phyloP scores from a whole-genome alignment of 768 basidiomycete genomes.

The Termitomyces sp. region DNA sequence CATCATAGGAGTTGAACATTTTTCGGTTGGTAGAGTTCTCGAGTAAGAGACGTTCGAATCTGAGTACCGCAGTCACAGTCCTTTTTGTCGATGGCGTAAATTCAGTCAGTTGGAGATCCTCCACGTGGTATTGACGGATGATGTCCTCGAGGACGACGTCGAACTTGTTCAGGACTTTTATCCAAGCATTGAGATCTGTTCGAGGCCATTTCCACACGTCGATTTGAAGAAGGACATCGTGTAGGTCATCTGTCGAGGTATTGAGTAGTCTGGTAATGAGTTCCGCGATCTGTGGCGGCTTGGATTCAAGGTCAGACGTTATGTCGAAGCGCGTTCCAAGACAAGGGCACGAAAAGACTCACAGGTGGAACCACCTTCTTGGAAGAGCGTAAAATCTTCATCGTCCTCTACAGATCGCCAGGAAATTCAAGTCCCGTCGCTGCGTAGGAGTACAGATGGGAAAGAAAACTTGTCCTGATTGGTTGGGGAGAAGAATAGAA shows the following conservation, averaged over 20 bases:
- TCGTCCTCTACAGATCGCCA: conserved; percentile 50
- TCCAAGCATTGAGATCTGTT: conserved; percentile 96
- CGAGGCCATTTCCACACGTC: conserved; percentile 91
- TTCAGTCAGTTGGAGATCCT: conserved; percentile 72
- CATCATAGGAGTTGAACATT: conserved; percentile 94
- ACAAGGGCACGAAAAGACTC: conserved; percentile 24
- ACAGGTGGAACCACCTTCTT: conserved; percentile 80
- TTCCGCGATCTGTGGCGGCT: conserved; percentile 79
- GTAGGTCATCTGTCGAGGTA: conserved; percentile 67
- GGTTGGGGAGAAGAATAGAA: conserved; percentile 12
- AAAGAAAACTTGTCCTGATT: conserved; percentile 3
- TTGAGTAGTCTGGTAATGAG: conserved; percentile 67
- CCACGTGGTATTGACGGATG: conserved; percentile 81
- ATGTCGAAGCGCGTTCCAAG: conserved; percentile 13
- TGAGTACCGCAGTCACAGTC: conserved; percentile 73
- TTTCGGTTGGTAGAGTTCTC: conserved; percentile 99
- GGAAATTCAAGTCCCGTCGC: conserved; percentile 18
- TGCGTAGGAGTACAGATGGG: conserved; percentile 5
- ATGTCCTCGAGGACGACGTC: conserved; percentile 81
- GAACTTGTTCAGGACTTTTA: conserved; percentile 92
- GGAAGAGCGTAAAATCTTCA: conserved; percentile 86
- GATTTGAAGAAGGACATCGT: conserved; percentile 60
- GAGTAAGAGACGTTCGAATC: conserved; percentile 83
- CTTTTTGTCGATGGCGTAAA: conserved; percentile 76
- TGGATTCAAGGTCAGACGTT: conserved; percentile 4